These are phyloP conservation scores for Leccinum subrobustum DNA, from an alignment of 1,284 basidiomycete species.

Conservation along the genomic window DNA sequence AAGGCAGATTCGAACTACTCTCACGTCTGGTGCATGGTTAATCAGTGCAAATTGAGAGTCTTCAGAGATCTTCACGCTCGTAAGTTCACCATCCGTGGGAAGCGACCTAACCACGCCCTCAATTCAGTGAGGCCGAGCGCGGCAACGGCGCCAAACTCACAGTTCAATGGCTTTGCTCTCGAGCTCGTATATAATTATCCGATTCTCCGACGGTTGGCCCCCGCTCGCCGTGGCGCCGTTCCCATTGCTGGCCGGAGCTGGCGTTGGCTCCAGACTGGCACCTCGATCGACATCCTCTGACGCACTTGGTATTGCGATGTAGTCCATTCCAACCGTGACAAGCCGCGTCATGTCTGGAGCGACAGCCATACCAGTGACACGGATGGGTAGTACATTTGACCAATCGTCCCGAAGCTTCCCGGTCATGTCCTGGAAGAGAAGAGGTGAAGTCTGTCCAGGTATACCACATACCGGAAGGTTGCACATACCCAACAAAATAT, in stretches of 20 bases:
- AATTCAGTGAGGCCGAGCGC: constrained; percentile 20
- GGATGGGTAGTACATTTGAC: constrained; percentile 65
- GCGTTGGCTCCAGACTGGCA: constrained; percentile 38
- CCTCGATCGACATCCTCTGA: constrained; percentile 31
- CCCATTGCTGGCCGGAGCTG: constrained; percentile 37
- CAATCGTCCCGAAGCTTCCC: constrained; percentile 73
- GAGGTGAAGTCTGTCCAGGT: constrained; percentile 15
- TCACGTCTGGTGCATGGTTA: constrained; percentile 83
- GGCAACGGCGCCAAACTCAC: too few relatives aligned
- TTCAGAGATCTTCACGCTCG: constrained; percentile 71
- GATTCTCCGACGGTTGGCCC: constrained; percentile 49
- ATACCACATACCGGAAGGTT: constrained; percentile 1
- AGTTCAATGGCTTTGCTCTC: constrained; percentile 56
- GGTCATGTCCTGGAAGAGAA: constrained; percentile 57
- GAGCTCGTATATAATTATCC: constrained; percentile 77
- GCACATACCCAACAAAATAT: constrained; percentile 83
- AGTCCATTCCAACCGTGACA: constrained; percentile 79
- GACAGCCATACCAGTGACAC: constrained; percentile 85
- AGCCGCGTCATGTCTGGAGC: constrained; percentile 84
- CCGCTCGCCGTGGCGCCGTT: constrained; percentile 37
- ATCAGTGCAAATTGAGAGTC: constrained; percentile 89
- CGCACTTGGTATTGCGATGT: constrained; percentile 30
- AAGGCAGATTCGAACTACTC: constrained; percentile 30
- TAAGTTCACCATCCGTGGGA: too few relatives aligned
- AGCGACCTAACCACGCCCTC: too few relatives aligned